These are phyloP conservation scores for Phragmites australis DNA, from an alignment of 176 grass and related monocot species.

Conservation along the genomic window DNA sequence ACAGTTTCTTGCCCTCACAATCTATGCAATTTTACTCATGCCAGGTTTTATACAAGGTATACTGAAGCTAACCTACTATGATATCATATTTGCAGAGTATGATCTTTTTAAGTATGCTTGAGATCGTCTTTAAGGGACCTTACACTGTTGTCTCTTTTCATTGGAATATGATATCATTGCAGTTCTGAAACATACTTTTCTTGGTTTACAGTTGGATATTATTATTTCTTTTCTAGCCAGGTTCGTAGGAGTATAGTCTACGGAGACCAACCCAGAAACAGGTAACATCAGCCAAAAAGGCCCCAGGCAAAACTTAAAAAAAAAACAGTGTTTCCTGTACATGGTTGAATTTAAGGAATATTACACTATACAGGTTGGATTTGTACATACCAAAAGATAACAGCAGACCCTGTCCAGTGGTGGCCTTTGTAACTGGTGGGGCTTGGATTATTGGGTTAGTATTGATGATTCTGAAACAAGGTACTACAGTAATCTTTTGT, in stretches of 20 bases:
- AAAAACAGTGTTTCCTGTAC: not conserved
- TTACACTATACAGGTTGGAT: conserved; percentile 70
- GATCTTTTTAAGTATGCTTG: conserved; percentile 21
- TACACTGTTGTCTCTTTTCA: not conserved
- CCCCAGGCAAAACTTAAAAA: not conserved
- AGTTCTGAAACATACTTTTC: conserved; percentile 20
- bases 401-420: conserved; percentile 65
- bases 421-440: conserved; percentile 96
- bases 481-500: not conserved
- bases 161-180: not conserved
- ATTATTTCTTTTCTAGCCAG: conserved; percentile 96
- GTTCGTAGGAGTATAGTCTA: conserved; percentile 94
- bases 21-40: conserved; percentile 91
- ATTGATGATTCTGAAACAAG: conserved; percentile 17
- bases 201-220: conserved; percentile 78
- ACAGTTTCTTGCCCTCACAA: conserved; percentile 69
- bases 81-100: conserved; percentile 20
- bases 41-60: conserved; percentile 91
- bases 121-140: conserved; percentile 23
- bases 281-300: conserved; percentile 42
- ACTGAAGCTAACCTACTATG: conserved; percentile 1
- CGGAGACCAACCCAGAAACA: conserved; percentile 89
- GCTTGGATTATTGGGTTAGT: conserved; percentile 99
- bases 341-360: conserved; percentile 19
- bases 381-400: conserved; percentile 76